Evolutionary conservation across 2,329 filamentous ascomycete species (phyloP), one percentile per base, ranked within the genome.

Genomic region (Fusarium sp.): DNA sequence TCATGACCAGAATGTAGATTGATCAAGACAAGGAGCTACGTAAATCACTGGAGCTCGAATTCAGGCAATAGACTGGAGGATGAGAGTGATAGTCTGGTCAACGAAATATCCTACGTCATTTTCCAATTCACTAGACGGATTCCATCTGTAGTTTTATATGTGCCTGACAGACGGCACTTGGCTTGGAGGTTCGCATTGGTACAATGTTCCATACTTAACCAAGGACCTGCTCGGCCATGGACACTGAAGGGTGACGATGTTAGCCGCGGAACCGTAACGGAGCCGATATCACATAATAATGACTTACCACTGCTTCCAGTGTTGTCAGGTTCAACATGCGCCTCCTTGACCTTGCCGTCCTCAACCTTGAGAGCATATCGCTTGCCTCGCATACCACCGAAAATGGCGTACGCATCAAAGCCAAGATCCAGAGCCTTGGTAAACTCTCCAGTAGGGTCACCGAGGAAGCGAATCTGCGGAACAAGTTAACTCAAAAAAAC

Each of bases 321-420:
- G 82, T 92, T 94, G 80, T 97, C 94, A 10, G 93, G 90, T 85
- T 97, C 95, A 57, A 97, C 88, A 74, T 93, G 89, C 18, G 91
- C 86, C 75, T 90, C 87, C 81, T 90, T 91, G 74, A 97, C 91
- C 81, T 93, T 93, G 72, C 95, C 94, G 74, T 96, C 83, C 82
- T 97, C 90, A 57, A 96, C 83, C 56, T 94, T 86, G 59, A 97
- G 84, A 18, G 92, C 93, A 77, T 97, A 97, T 55, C 95, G 88
- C 88, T 97, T 97, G 81, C 91, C 91, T 70, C 95, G 89, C 73
- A 87, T 83, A 73, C 90, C 90, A 44, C 95, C 95, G 75, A 98
- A 96, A 78, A 97, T 88, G 59, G 91, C 84, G 11, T 87, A 84
- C 10, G 72, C 75, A 69, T 97, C 93, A 76, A 97, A 97, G 69